Evolutionary conservation across 31 red algal species (phyloP).

Genomic region (Endocladia muricata): DNA sequence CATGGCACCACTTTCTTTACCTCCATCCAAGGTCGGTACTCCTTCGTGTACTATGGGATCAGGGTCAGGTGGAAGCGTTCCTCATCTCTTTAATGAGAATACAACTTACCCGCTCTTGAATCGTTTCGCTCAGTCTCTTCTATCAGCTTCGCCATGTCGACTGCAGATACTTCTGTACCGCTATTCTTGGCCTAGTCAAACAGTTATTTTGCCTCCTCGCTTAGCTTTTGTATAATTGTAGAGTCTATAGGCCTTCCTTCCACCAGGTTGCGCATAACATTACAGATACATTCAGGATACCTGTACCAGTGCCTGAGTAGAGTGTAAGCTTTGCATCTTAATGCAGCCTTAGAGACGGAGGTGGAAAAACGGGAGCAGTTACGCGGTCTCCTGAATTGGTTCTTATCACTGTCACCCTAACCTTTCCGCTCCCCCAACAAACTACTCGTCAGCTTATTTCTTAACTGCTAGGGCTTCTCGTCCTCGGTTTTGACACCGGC

Average conservation of each 20-base stretch:
- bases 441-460: background rate
- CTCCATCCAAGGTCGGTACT: background rate
- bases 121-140: background rate
- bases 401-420: background rate
- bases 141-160: background rate
- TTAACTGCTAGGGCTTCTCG: background rate
- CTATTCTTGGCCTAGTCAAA: background rate
- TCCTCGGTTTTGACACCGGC: slow-evolving; percentile 21
- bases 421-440: slow-evolving; percentile 3
- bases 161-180: background rate
- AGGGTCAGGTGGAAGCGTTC: background rate
- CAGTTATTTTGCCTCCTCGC: background rate
- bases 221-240: background rate
- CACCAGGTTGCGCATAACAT: background rate
- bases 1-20: background rate
- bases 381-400: background rate
- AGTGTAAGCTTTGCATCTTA: background rate
- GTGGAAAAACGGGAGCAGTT: background rate
- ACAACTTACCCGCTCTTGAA: background rate
- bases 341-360: background rate
- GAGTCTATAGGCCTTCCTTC: background rate
- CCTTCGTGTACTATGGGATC: slow-evolving; percentile 35
- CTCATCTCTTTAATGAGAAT: slow-evolving; percentile 23
- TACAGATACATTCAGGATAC: slow-evolving; percentile 7
- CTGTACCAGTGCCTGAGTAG: slow-evolving; percentile 1